Conservation (phyloP, 192 early-diverging fungal species). For the Paraglomus brasilianum region DNA sequence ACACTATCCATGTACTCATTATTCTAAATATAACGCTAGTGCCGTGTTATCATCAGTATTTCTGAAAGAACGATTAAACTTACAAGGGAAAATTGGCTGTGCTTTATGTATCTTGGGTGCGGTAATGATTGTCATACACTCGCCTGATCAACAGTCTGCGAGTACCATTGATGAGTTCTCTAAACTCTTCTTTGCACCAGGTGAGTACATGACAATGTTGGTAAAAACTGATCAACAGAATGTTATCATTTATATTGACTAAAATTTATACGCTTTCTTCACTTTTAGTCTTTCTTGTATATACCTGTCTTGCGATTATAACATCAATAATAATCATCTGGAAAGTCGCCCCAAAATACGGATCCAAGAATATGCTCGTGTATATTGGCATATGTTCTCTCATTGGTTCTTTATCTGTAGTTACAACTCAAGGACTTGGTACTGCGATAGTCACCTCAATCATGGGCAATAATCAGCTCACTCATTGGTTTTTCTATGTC, state of each 20-base stretch:
- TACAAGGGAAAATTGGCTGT: conserved; percentile 65
- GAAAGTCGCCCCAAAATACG: conserved; percentile 58
- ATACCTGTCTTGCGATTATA: conserved; percentile 47
- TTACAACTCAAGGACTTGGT: conserved; percentile 67
- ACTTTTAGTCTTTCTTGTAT: conserved; percentile 48
- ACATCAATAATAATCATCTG: conserved; percentile 47
- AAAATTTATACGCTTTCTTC: not conserved
- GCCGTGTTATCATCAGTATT: conserved; percentile 62
- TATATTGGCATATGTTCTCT: conserved; percentile 53
- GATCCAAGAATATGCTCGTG: conserved; percentile 53
- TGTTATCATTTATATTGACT: not conserved
- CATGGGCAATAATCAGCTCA: conserved; percentile 57
- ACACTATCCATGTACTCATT: no score
- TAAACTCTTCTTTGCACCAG: conserved; percentile 54
- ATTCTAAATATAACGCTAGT: conserved; percentile 36
- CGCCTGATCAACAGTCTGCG: conserved; percentile 65
- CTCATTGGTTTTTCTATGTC: conserved; percentile 66
- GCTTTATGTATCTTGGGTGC: conserved; percentile 64
- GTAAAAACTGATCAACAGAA: not conserved
- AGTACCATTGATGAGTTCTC: conserved; percentile 80
- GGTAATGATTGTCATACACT: conserved; percentile 49
- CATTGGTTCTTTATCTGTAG: conserved; percentile 65
- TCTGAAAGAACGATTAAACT: conserved; percentile 62
- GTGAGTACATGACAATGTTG: conserved; percentile 35
- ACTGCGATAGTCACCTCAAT: conserved; percentile 62